Percentiles rank a stretch among this genome's conserved stretches.
Conservation (phyloP, 495 filamentous ascomycete species). For the Neurospora sp. region DNA sequence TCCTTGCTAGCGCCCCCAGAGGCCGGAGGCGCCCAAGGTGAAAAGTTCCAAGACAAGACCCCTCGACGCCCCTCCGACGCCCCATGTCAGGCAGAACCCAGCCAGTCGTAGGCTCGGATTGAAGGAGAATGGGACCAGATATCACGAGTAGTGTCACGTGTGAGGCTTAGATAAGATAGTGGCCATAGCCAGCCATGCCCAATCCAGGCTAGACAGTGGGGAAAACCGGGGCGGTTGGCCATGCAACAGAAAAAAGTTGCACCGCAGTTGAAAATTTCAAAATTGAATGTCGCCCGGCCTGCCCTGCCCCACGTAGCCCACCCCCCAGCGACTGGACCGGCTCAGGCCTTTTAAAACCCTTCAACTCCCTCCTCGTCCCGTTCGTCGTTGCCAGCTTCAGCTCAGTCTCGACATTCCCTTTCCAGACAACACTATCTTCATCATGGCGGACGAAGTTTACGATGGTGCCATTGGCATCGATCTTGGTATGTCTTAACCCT, state of each 20-base stretch:
- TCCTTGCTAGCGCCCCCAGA: not conserved
- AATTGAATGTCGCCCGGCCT: conserved; percentile 14
- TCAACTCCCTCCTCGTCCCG: conserved; percentile 8
- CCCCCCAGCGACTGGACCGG: not conserved
- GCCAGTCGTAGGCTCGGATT: not conserved
- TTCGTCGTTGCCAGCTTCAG: conserved; percentile 18
- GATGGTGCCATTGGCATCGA: conserved; percentile 99
- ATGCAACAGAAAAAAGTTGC: conserved; percentile 17
- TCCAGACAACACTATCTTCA: conserved; percentile 12
- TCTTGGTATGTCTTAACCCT: conserved; percentile 58
- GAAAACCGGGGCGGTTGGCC: conserved; percentile 1
- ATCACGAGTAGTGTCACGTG: not conserved
- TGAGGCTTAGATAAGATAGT: not conserved
- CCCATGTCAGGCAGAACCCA: not conserved
- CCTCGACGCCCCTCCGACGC: not conserved
- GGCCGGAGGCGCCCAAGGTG: not conserved
- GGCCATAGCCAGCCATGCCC: not conserved
- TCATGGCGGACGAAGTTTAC: conserved; percentile 89
- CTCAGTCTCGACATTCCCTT: conserved; percentile 10
- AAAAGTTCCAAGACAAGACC: not conserved
- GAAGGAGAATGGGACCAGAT: not conserved
- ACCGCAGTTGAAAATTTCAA: conserved; percentile 24
- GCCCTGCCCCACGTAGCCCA: conserved; percentile 24
- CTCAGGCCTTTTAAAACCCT: not conserved
- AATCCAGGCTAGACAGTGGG: not conserved